Percentiles rank a stretch among this genome's conserved stretches.
phyloP scores from a whole-genome alignment of 148 eudicot genomes.

The Rhododendron molle region DNA sequence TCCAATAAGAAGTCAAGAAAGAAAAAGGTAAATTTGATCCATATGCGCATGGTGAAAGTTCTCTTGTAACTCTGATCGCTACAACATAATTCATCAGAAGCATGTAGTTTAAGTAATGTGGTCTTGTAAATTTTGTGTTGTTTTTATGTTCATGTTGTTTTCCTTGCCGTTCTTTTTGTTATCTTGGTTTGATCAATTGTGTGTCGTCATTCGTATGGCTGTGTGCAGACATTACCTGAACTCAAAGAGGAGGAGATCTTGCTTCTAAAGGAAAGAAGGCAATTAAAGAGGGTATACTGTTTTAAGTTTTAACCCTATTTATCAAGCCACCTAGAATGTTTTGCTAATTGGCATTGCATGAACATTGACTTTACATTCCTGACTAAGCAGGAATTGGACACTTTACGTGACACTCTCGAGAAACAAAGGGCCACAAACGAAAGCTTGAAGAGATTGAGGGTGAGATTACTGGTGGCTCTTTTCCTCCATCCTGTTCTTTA shows the following conservation, averaged over 20 bases:
- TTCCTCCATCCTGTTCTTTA: not conserved
- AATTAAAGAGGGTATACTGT: slow-evolving; percentile 31
- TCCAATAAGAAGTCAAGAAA: slow-evolving; percentile 19
- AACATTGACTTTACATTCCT: slow-evolving; percentile 1
- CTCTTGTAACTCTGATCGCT: not conserved
- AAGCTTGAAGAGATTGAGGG: slow-evolving; percentile 46
- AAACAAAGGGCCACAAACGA: slow-evolving; percentile 27
- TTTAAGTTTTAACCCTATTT: not conserved
- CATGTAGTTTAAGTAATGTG: not conserved
- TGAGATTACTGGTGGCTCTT: slow-evolving; percentile 1
- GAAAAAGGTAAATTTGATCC: slow-evolving; percentile 18
- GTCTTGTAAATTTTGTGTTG: not conserved
- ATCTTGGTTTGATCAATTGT: not conserved
- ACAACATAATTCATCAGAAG: not conserved
- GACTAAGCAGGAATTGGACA: slow-evolving; percentile 28
- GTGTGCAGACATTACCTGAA: slow-evolving; percentile 31
- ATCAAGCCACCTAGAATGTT: not conserved
- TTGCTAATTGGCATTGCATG: not conserved
- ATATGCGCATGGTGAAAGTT: not conserved
- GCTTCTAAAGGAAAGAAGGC: slow-evolving; percentile 31
- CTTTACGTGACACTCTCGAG: slow-evolving; percentile 25
- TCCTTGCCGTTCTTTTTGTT: not conserved
- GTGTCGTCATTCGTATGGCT: not conserved
- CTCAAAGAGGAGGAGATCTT: slow-evolving; percentile 33
- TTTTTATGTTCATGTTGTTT: not conserved